Evolutionary conservation across 2,329 filamentous ascomycete genomes (phyloP), one percentile per base, ranked within the genome.

Genomic region (Curvularia eragrostidis): DNA sequence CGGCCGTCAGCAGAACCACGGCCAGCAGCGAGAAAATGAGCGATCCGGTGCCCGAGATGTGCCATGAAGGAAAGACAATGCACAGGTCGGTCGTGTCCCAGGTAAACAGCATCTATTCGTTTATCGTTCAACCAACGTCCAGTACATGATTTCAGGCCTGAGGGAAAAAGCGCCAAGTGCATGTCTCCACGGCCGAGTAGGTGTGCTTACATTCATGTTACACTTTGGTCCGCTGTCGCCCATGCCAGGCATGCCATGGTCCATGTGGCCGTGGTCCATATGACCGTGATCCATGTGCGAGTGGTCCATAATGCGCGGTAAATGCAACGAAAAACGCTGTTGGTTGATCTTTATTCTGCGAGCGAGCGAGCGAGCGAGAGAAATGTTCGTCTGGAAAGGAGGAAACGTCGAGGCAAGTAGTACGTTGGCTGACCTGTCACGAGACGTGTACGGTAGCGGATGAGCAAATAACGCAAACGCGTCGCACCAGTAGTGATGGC

Each of bases 61-160:
- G 93, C 95, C 95, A 99, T 79, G 89, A 87, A 69, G 84, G 85
- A 83, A 98, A 99, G 77, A 99, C 87, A 78, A 99, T 96, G 84
- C 95, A 99, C 64, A 99, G 91, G 80, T 98, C 90, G 55, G 84
- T 86, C 2, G 93, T 94, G 77, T 93, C 87, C 94, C 94, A 99
- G 61, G 93, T 98, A 82, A 99, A 99, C 66, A 98, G 87, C 94
- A 97, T 98, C 93, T 97, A 32, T 47, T 43, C 5, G 15, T 42
- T 10, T n/a, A 41, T 47, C 58, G n/a, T 44, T 39, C 18, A 41
- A 44, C 23, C 13, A 30, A 5, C 7, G 24, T 12, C 19, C 23
- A 52, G 44, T 49, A 54, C 23, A 34, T 23, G 28, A 13, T 43
- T 21, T 4, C 39, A 42, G 39, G 9, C 39, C n/a, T 12, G 18